Conservation (phyloP, 2,329 filamentous ascomycete species). For the Parastagonospora nodorum region DNA sequence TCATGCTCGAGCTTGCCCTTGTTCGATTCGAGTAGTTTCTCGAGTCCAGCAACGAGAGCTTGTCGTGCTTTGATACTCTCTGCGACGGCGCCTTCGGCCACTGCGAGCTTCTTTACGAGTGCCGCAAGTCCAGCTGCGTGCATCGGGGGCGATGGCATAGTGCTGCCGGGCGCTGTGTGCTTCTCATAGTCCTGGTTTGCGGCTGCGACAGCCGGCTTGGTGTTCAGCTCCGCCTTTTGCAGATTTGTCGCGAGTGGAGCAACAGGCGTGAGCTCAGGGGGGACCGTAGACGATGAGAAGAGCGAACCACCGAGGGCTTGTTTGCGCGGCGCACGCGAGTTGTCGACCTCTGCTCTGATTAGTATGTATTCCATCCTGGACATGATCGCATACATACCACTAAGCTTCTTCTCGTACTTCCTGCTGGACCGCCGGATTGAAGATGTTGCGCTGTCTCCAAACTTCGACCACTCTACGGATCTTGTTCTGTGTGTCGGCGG, state of each 20-base stretch:
- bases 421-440: conserved; percentile 77
- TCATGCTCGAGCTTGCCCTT: conserved; percentile 72
- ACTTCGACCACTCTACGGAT: conserved; percentile 89
- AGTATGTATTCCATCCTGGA: background rate
- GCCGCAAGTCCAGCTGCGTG: conserved; percentile 88
- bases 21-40: conserved; percentile 79
- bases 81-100: conserved; percentile 84
- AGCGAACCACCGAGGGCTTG: conserved; percentile 69
- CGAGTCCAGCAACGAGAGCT: conserved; percentile 76
- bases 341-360: conserved; percentile 58
- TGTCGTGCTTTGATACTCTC: conserved; percentile 87
- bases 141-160: conserved; percentile 80
- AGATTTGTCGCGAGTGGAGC: conserved; percentile 74
- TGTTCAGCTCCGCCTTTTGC: conserved; percentile 71
- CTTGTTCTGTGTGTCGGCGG: conserved; percentile 83
- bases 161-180: conserved; percentile 71
- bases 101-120: conserved; percentile 85
- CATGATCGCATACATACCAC: conserved; percentile 61
- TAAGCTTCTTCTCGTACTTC: conserved; percentile 79
- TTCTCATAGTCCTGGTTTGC: conserved; percentile 86
- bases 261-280: conserved; percentile 77
- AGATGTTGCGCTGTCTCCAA: conserved; percentile 86
- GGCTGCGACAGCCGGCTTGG: conserved; percentile 68
- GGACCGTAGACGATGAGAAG: conserved; percentile 68
- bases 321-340: conserved; percentile 59